phyloP scores from a whole-genome alignment of 2,329 filamentous ascomycete genomes.

The Alternaria novae-zelandiae region DNA sequence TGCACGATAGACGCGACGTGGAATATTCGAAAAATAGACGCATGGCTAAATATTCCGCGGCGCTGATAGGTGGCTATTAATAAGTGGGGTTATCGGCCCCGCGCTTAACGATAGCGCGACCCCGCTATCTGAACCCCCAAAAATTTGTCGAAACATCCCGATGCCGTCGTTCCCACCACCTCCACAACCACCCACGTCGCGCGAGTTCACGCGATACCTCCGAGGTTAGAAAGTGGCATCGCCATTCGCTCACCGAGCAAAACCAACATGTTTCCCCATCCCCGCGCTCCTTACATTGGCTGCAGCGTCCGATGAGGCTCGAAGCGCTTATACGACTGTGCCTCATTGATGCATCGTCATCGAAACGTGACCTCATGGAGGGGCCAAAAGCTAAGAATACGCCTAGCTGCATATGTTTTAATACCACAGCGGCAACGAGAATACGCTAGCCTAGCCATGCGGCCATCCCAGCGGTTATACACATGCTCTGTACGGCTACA shows the following conservation, averaged over 20 bases:
- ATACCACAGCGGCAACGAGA: conserved; percentile 30
- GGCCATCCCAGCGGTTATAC: conserved; percentile 38
- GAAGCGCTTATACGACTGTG: conserved; percentile 33
- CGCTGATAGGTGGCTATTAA: conserved; percentile 19
- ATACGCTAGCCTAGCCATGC: conserved; percentile 24
- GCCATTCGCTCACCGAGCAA: conserved; percentile 14
- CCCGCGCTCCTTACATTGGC: conserved; percentile 6
- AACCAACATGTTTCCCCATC: conserved; percentile 13
- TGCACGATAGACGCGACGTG: conserved; percentile 10
- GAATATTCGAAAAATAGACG: conserved; percentile 11
- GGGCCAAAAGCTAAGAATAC: conserved; percentile 38
- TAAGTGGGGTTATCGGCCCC: conserved; percentile 21
- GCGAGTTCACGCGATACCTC: conserved; percentile 14
- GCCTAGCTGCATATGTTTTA: conserved; percentile 26
- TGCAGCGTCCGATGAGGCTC: conserved; percentile 24
- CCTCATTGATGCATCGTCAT: conserved; percentile 32
- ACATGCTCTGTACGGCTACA: conserved; percentile 31
- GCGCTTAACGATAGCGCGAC: conserved; percentile 25
- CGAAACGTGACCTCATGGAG: conserved; percentile 25
- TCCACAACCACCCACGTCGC: conserved; percentile 6
- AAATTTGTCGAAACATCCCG: conserved; percentile 10
- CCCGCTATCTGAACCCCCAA: conserved; percentile 15
- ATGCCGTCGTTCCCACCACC: not conserved
- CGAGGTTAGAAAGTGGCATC: not conserved
- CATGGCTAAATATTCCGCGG: conserved; percentile 7